A percentile compares a stretch with the other conserved stretches of the same genome.
These are phyloP conservation scores for Boechera stricta DNA, from an alignment of 345 rosid species.

Conservation along the genomic window DNA sequence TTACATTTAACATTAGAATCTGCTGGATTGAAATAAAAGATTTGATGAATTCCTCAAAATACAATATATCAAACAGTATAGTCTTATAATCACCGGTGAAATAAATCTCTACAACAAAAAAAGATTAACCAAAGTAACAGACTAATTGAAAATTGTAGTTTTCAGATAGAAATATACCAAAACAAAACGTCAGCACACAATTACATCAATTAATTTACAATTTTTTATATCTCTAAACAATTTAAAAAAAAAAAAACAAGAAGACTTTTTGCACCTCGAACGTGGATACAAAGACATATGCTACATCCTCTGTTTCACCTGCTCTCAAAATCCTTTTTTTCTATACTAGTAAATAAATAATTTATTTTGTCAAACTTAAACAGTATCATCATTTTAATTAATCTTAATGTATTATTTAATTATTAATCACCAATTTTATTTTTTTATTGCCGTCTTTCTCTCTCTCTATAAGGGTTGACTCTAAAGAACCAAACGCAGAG, in stretches of 20 bases:
- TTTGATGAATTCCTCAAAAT: background rate
- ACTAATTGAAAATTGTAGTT: background rate
- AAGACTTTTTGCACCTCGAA: slow-evolving; percentile 19
- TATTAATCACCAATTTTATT: background rate
- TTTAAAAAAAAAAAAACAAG: background rate
- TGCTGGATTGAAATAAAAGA: background rate
- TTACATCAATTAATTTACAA: background rate
- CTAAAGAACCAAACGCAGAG: slow-evolving; percentile 36
- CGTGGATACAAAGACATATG: slow-evolving; percentile 31
- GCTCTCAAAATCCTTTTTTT: background rate
- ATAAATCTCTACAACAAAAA: too few species aligned
- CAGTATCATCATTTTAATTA: background rate
- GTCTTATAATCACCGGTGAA: background rate
- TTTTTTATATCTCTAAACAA: too few species aligned
- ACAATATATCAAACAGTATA: background rate
- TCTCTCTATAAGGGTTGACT: slow-evolving; percentile 46
- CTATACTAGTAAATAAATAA: background rate
- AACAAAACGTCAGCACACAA: background rate
- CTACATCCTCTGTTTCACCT: slow-evolving; percentile 36
- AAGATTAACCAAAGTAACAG: too few species aligned
- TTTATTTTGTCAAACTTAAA: slow-evolving; percentile 17
- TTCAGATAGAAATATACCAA: background rate
- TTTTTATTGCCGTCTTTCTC: slow-evolving; percentile 32
- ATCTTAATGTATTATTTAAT: background rate
- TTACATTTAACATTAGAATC: background rate